Percentiles rank a stretch among this genome's conserved stretches.
phyloP scores from a whole-genome alignment of 1,284 basidiomycete genomes.

The Prillingera fragicola region DNA sequence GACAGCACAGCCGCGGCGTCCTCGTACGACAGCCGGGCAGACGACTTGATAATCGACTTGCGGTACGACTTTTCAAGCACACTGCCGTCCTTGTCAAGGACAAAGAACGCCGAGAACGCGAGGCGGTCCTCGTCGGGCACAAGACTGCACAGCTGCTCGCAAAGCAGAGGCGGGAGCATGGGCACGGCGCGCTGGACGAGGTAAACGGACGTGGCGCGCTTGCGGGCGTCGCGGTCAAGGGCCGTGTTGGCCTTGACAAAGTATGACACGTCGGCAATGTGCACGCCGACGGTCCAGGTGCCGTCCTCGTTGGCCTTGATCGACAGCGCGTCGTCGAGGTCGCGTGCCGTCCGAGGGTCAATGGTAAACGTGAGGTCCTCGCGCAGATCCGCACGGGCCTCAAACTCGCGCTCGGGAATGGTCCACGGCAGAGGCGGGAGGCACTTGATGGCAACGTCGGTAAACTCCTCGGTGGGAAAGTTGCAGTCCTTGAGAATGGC shows the following conservation, averaged over 20 bases:
- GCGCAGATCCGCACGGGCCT: constrained; percentile 80
- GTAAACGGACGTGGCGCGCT: constrained; percentile 94
- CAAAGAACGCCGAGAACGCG: constrained; percentile 82
- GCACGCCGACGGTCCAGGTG: constrained; percentile 83
- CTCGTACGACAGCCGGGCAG: constrained; percentile 72
- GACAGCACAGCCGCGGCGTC: constrained; percentile 78
- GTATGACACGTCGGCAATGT: constrained; percentile 92
- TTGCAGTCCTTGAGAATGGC: constrained; percentile 97
- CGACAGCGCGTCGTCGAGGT: constrained; percentile 91
- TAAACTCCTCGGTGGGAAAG: constrained; percentile 90
- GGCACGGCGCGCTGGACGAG: constrained; percentile 91
- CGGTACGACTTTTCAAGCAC: constrained; percentile 86
- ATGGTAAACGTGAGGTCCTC: constrained; percentile 84
- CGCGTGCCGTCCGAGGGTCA: constrained; percentile 82
- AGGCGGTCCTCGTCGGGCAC: constrained; percentile 80
- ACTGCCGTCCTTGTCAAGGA: constrained; percentile 74
- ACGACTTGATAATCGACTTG: constrained; percentile 80
- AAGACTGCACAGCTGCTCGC: constrained; percentile 88
- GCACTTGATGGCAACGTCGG: constrained; percentile 90
- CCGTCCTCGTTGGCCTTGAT: constrained; percentile 83
- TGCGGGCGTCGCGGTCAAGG: constrained; percentile 93
- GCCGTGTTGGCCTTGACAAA: constrained; percentile 96
- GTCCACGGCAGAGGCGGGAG: constrained; percentile 79
- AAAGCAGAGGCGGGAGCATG: constrained; percentile 88
- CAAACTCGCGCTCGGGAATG: constrained; percentile 85